Evolutionary conservation across 495 filamentous ascomycete species (phyloP).

Genomic region (Lophium mytilinum): DNA sequence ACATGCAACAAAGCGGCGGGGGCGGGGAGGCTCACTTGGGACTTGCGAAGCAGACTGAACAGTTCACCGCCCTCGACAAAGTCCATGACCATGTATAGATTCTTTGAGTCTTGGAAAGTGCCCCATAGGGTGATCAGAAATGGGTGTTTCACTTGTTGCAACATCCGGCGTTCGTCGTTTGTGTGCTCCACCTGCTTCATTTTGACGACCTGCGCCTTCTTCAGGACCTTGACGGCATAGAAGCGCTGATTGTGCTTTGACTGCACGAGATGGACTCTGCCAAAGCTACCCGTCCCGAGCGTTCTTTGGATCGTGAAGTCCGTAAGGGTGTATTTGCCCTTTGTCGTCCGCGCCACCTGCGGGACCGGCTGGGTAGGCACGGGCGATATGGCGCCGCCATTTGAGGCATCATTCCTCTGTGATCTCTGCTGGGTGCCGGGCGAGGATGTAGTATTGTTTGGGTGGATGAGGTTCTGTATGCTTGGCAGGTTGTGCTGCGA

Average conservation of each 20-base stretch:
- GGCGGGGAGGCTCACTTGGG: conserved; percentile 62
- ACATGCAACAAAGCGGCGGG: neutral
- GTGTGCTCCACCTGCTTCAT: conserved; percentile 99
- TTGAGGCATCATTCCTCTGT: conserved; percentile 8
- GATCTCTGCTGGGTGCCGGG: conserved; percentile 25
- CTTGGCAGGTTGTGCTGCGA: conserved; percentile 51
- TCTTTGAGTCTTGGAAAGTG: conserved; percentile 90
- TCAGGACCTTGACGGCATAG: conserved; percentile 96
- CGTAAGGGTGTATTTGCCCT: conserved; percentile 91
- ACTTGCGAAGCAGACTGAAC: conserved; percentile 90
- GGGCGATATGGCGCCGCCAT: conserved; percentile 18
- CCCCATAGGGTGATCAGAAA: conserved; percentile 98
- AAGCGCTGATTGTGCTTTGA: conserved; percentile 94
- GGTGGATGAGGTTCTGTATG: conserved; percentile 66
- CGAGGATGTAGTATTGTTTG: conserved; percentile 32
- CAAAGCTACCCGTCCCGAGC: conserved; percentile 93
- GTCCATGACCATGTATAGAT: conserved; percentile 99
- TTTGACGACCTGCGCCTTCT: conserved; percentile 97
- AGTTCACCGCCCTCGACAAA: conserved; percentile 99
- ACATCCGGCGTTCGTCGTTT: conserved; percentile 92
- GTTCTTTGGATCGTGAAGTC: conserved; percentile 88
- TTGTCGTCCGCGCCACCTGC: conserved; percentile 58
- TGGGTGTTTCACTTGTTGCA: conserved; percentile 90
- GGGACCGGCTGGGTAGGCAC: conserved; percentile 23
- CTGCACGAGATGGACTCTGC: conserved; percentile 90